phyloP scores from a whole-genome alignment of 1,284 basidiomycete genomes.

The Tilletiopsis washingtonensis region DNA sequence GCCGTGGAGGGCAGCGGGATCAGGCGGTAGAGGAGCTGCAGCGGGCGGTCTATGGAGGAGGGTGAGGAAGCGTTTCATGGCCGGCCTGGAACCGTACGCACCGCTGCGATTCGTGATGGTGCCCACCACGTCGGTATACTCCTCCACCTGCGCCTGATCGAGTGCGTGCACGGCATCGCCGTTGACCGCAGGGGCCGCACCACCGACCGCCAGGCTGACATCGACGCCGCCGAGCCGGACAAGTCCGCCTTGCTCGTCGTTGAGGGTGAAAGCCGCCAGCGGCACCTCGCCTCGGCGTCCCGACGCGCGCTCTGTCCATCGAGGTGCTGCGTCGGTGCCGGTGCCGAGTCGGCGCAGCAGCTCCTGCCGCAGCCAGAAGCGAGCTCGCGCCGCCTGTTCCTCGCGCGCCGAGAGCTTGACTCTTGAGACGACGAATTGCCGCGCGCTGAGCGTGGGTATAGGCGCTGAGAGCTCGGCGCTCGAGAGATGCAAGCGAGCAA shows the following conservation, averaged over 20 bases:
- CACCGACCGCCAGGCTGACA: slow-evolving; percentile 2
- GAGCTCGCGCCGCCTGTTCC: slow-evolving; percentile 59
- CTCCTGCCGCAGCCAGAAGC: slow-evolving; percentile 91
- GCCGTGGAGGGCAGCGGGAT: slow-evolving; percentile 8
- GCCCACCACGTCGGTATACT: slow-evolving; percentile 2
- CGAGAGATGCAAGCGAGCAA: slow-evolving; percentile 61
- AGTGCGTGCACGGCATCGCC: neutral
- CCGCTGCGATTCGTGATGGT: slow-evolving; percentile 9
- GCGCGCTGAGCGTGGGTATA: slow-evolving; percentile 67
- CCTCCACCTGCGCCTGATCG: slow-evolving; percentile 2
- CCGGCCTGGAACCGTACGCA: too few species aligned
- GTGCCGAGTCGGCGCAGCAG: slow-evolving; percentile 64
- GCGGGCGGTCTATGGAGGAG: too few species aligned
- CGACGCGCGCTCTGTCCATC: slow-evolving; percentile 64
- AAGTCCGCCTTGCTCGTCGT: neutral
- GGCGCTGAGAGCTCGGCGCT: slow-evolving; percentile 57
- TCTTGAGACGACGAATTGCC: slow-evolving; percentile 86
- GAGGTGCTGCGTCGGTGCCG: too few species aligned
- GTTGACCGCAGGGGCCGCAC: neutral
- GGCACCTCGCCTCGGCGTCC: slow-evolving; percentile 3
- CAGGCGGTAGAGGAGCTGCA: slow-evolving; percentile 16
- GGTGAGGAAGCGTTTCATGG: too few species aligned
- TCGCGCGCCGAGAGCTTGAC: slow-evolving; percentile 59
- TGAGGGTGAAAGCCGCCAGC: slow-evolving; percentile 9
- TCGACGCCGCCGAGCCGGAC: slow-evolving; percentile 9